A percentile compares a stretch with the other conserved stretches of the same genome.
Conservation (phyloP, 441 rosid genomes). For the Mallotus japonicus region DNA sequence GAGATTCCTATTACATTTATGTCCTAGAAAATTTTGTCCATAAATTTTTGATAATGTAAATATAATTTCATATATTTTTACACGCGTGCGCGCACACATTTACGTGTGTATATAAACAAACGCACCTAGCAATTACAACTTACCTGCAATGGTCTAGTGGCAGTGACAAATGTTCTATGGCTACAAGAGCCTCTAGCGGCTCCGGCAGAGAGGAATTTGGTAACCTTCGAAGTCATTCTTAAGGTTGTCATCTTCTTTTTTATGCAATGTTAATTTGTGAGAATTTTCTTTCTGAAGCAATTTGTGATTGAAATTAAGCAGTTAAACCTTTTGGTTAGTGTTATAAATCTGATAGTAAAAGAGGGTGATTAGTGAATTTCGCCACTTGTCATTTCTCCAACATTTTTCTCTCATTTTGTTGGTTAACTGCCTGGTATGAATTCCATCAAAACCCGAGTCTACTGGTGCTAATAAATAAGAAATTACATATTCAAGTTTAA, state of each 20-base stretch:
- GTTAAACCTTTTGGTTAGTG: not conserved
- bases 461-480: not conserved
- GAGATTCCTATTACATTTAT: too few species aligned
- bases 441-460: slow-evolving; percentile 14
- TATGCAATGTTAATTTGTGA: too few species aligned
- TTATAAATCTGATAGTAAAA: not conserved
- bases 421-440: not conserved
- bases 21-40: too few species aligned
- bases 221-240: slow-evolving; percentile 1
- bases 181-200: slow-evolving; percentile 4
- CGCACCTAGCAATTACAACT: slow-evolving; percentile 1
- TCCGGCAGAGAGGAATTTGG: slow-evolving; percentile 3
- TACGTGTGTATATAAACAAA: too few species aligned
- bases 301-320: not conserved
- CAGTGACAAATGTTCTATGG: slow-evolving; percentile 22
- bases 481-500: too few species aligned
- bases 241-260: not conserved
- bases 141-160: slow-evolving; percentile 26
- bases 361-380: not conserved
- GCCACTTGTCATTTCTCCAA: slow-evolving; percentile 10
- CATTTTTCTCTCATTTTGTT: not conserved
- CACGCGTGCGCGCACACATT: too few species aligned
- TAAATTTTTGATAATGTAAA: not conserved
- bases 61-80: not conserved
- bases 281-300: not conserved